Evolutionary conservation across 257 asterid species (phyloP), one percentile per base, ranked within the genome.

Genomic region (Plantago major): DNA sequence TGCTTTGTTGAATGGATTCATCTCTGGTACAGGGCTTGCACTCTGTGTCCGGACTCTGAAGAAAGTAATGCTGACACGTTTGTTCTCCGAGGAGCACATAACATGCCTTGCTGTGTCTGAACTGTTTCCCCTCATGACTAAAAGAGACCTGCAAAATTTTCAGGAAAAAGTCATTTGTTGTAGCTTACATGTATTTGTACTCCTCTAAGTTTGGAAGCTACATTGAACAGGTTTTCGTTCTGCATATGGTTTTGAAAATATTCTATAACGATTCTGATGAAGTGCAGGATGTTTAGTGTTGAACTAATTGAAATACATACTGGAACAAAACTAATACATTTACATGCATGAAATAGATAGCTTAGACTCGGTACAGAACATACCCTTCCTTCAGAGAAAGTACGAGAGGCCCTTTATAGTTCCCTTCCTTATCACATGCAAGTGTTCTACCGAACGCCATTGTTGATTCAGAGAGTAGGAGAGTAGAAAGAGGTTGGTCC

Each of bases 91-190:
- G 22, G 97, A 75, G 72, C 99, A 87, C 97, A 93, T 85, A 4
- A 86, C 99, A 44, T 93, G 99, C 63, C 99, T 76, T 42, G 96
- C 87, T 58, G 82, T 89, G 45, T 89, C 97, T 10, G 97, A 84
- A 63, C 99, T 89, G 62, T 82, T 87, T 64, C 94, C 97, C 75
- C 97, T 82, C 99, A 93, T 93, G 58, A 93, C 92, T 51, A 93
- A 38, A 38, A 89, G 85, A 63, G 97, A 83, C 81, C 99, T 93
- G 92, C 55, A 30, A 68, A 52, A 55, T 33, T 50, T 40, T 13
- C 22, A 10, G 33, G 48, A 68, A 62, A 43, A 45, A 51, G 42
- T 13, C n/a, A 58, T 22, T 64, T 48, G 15, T 44, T 48, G n/a
- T 55, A 33, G 40, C 40, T 68, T 42, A 51, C 22, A 38, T 50